Evolutionary conservation across 169 alveolate genomes (phyloP), one percentile per base, ranked within the genome.

Genomic region (Eimeria necatrix): DNA sequence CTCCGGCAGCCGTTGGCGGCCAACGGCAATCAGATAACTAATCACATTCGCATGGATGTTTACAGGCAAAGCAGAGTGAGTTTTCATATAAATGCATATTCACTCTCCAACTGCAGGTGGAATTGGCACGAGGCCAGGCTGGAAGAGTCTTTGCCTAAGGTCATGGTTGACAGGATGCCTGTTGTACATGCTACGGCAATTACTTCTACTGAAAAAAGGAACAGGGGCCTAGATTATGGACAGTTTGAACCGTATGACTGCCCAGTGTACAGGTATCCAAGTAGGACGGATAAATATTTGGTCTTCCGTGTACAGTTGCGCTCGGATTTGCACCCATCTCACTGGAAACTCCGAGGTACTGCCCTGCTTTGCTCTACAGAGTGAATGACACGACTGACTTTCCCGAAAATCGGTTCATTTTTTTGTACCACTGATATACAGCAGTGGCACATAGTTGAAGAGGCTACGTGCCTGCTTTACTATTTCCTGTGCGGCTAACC

Each of bases 191-290:
- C 98, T 86, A 97, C 99, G 76, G 99, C 99, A 85, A 97, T 96
- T 78, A 97, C 98, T 59, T 97, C 98, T 80, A 99, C 97, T 87
- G 98, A 97, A 10, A 98, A 98, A 60, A 96, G 97, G 94, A 97
- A 94, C 41, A 97, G 97, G 46, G 98, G 97, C 59, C 96, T 96
- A 88, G 98, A 97, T 92, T 97, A 97, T 80, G 98, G 98, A 71
- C 98, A 97, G 83, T 96, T 96, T 91, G 97, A 97, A 59, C 96
- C 97, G 53, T 98, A 98, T 94, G 97, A 97, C 78, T 99, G 99
- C 95, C 99, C 99, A 32, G 98, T 98, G 73, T 99, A 99, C 96
- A 98, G 98, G 96, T 99, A 98, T 95, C 98, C 98, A 24, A 98
- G 96, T 83, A 96, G 99, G 96, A 98, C 98, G 73, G 99, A 99